Conservation (phyloP, 805 yeast genomes). For the Metschnikowia hibisci region DNA sequence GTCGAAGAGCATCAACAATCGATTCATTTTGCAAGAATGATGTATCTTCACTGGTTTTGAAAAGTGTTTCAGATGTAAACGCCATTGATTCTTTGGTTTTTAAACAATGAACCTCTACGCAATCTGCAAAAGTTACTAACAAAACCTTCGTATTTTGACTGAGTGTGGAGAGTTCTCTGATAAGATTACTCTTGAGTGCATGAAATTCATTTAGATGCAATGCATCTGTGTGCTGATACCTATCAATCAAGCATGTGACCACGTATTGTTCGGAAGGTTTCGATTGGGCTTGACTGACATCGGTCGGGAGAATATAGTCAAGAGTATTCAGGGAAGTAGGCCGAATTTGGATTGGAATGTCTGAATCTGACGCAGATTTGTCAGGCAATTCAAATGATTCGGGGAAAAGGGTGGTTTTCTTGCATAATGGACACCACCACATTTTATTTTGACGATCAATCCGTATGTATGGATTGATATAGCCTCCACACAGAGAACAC, state of each 20-base stretch:
- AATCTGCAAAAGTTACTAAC: constrained; percentile 28
- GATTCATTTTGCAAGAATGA: background rate
- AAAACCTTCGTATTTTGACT: constrained; percentile 18
- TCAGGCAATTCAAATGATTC: constrained; percentile 13
- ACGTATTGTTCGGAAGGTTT: constrained; percentile 9
- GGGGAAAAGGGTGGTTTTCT: constrained; percentile 22
- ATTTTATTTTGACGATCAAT: constrained; percentile 27
- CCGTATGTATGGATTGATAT: constrained; percentile 27
- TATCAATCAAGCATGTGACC: constrained; percentile 27
- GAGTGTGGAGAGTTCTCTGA: constrained; percentile 15
- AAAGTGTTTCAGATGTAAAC: constrained; percentile 1
- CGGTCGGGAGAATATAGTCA: constrained; percentile 31
- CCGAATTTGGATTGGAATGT: constrained; percentile 28
- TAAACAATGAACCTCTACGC: constrained; percentile 22
- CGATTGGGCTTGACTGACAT: constrained; percentile 17
- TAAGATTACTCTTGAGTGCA: constrained; percentile 14
- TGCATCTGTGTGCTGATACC: constrained; percentile 28
- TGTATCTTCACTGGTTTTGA: background rate
- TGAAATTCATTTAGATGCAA: constrained; percentile 10
- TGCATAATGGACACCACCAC: constrained; percentile 42
- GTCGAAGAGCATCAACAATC: constrained; percentile 8
- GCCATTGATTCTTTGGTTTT: background rate
- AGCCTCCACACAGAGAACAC: constrained; percentile 27
- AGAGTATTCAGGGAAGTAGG: constrained; percentile 23
- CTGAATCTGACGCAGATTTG: constrained; percentile 17